phyloP scores from a whole-genome alignment of 345 rosid genomes.

The Aquilaria sinensis region DNA sequence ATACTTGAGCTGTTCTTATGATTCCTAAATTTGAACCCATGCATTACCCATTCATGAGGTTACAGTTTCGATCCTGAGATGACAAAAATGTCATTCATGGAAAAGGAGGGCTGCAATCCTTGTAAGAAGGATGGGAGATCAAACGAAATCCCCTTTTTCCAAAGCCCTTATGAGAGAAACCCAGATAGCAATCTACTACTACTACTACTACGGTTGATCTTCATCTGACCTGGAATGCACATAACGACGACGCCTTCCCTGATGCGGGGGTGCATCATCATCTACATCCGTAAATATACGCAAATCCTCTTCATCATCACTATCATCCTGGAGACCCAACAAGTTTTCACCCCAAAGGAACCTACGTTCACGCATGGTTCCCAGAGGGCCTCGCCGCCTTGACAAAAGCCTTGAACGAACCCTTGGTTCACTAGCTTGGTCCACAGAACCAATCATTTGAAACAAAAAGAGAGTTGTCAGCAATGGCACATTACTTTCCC shows the following conservation, averaged over 20 bases:
- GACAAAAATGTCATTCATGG: no score
- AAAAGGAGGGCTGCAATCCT: no score
- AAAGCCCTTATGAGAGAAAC: no score
- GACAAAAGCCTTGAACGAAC: slow-evolving; percentile 61
- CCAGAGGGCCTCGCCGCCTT: slow-evolving; percentile 46
- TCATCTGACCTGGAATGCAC: slow-evolving; percentile 43
- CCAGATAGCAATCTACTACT: no score
- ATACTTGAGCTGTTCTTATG: no score
- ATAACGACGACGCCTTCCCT: slow-evolving; percentile 58
- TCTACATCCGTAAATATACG: slow-evolving; percentile 43
- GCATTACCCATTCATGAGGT: no score
- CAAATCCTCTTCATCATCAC: slow-evolving; percentile 38
- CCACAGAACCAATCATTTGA: slow-evolving; percentile 77
- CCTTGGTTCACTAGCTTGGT: slow-evolving; percentile 46
- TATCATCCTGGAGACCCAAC: slow-evolving; percentile 61
- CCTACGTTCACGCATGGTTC: slow-evolving; percentile 50
- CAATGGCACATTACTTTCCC: slow-evolving; percentile 44
- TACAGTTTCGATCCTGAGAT: no score
- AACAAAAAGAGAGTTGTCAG: slow-evolving; percentile 62
- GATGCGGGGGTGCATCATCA: slow-evolving; percentile 40
- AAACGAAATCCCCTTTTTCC: no score
- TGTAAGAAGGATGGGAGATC: no score
- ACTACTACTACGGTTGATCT: slow-evolving; percentile 18
- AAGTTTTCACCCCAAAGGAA: slow-evolving; percentile 86
- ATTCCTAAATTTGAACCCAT: no score